phyloP scores from a whole-genome alignment of 1,284 basidiomycete species.

The Apiotrichum brassicae region DNA sequence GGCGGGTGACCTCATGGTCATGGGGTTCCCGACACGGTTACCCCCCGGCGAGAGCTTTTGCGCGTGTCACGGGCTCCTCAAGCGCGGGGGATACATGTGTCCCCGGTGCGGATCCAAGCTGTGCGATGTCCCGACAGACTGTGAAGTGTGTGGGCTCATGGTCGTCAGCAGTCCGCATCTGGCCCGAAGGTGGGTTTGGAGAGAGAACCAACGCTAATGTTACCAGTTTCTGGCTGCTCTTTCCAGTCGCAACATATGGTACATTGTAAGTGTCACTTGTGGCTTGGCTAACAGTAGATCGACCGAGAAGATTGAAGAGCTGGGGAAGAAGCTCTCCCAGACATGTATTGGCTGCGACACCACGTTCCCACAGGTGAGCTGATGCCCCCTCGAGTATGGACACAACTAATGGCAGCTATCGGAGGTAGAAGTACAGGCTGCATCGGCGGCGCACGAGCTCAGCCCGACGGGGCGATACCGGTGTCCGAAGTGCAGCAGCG shows the following conservation, averaged over 20 bases:
- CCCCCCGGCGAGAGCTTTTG: constrained; percentile 79
- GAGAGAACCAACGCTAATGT: not conserved
- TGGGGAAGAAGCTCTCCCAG: constrained; percentile 39
- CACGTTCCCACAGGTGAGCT: constrained; percentile 50
- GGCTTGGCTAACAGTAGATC: not conserved
- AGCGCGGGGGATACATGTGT: constrained; percentile 86
- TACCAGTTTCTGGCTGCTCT: constrained; percentile 44
- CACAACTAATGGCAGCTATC: too few relatives aligned
- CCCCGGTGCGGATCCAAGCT: constrained; percentile 87
- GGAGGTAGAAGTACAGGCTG: constrained; percentile 27
- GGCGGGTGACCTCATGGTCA: constrained; percentile 89
- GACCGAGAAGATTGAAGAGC: constrained; percentile 36
- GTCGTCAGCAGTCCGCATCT: constrained; percentile 96
- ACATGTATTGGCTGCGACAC: constrained; percentile 67
- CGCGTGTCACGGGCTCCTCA: constrained; percentile 85
- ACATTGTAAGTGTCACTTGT: constrained; percentile 13
- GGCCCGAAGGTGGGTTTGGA: constrained; percentile 71
- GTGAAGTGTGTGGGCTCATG: constrained; percentile 93
- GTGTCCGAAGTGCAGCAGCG: constrained; percentile 45
- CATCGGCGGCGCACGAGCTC: constrained; percentile 57
- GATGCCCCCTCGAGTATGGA: constrained; percentile 6
- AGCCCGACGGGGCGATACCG: constrained; percentile 72
- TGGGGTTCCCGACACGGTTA: constrained; percentile 95
- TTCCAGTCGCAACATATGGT: constrained; percentile 35
- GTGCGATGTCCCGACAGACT: constrained; percentile 97